Evolutionary conservation across 106 monocot genomes (phyloP), one percentile per base, ranked within the genome.

Genomic region (Allium sativum): DNA sequence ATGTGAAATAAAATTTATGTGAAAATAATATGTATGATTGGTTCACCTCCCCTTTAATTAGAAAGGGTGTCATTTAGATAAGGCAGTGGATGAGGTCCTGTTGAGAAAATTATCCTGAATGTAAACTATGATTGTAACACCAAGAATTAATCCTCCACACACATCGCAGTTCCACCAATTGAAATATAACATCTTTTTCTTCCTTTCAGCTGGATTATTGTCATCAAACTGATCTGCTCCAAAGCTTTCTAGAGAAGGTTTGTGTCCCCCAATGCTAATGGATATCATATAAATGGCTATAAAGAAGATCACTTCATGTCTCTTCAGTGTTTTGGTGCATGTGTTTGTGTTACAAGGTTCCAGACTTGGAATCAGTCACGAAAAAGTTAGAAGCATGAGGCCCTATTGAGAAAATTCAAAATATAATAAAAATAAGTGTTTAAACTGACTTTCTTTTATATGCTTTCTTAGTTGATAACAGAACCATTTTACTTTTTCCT

Each of bases 191-290:
- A 87, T 78, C 78, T 92, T 92, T 62, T 81, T 52, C 76, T 48
- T 81, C 58, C 78, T 61, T 70, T 92, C 87, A 16, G 7, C 58
- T 0, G 53, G 56, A 44, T 79, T 71, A 59, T 82, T 66, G n/a
- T 78, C 83, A 42, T 92, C 87, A 56, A 92, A 92, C 43, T 92
- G 80, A 56, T 87, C 84, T 12, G 92, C 92, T 0, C 92, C 92
- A 56, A 92, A 92, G 76, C 87, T 87, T 71, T 92, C 76, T 10
- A 84, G 73, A 0, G 84, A 72, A 0, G 87, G 87, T 51, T 84
- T 92, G 78, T 87, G 81, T 9, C 92, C 92, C 6, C 84, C 87
- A 12, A 76, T 87, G 56, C 66, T 81, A 16, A 70, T 18, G 13
- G 92, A 92, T 52, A 92, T 74, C 59, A 92, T 45, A 65, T 92